Conservation (phyloP, 2,329 filamentous ascomycete genomes). For the Magnaporthales sp. region DNA sequence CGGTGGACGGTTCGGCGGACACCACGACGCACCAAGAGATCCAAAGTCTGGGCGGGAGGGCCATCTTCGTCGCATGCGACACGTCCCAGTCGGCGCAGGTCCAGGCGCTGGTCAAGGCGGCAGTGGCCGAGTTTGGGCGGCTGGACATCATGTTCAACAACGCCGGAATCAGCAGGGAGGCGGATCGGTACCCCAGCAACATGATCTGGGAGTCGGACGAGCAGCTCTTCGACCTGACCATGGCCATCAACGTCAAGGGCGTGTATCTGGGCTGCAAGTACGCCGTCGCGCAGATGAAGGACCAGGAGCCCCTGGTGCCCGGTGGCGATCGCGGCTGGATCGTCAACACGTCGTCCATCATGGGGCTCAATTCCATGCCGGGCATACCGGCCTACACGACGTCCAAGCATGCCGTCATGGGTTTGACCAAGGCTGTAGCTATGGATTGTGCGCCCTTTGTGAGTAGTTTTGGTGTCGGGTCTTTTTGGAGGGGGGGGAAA, state of each 20-base stretch:
- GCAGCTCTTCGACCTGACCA: slow-evolving; percentile 35
- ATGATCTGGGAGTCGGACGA: slow-evolving; percentile 28
- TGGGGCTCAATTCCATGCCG: neutral
- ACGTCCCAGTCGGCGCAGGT: slow-evolving; percentile 17
- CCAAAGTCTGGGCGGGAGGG: neutral
- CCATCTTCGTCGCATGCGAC: slow-evolving; percentile 36
- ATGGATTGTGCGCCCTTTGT: slow-evolving; percentile 11
- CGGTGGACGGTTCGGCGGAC: neutral
- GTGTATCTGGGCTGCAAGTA: slow-evolving; percentile 23
- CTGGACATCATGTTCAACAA: slow-evolving; percentile 31
- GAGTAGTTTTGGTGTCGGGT: neutral
- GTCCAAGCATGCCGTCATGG: slow-evolving; percentile 18
- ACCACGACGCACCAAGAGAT: neutral
- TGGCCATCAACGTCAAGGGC: slow-evolving; percentile 42
- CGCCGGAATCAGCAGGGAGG: slow-evolving; percentile 17
- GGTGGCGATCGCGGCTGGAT: neutral
- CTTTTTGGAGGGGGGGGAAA: neutral
- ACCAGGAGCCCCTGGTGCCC: neutral
- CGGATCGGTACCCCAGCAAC: neutral
- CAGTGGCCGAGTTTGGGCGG: slow-evolving; percentile 19
- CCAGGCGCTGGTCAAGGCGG: slow-evolving; percentile 21
- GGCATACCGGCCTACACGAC: slow-evolving; percentile 9
- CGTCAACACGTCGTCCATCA: neutral
- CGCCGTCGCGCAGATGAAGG: neutral
- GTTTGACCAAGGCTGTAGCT: slow-evolving; percentile 16